Conservation (phyloP, 495 filamentous ascomycete species). For the Terfezia boudieri region DNA sequence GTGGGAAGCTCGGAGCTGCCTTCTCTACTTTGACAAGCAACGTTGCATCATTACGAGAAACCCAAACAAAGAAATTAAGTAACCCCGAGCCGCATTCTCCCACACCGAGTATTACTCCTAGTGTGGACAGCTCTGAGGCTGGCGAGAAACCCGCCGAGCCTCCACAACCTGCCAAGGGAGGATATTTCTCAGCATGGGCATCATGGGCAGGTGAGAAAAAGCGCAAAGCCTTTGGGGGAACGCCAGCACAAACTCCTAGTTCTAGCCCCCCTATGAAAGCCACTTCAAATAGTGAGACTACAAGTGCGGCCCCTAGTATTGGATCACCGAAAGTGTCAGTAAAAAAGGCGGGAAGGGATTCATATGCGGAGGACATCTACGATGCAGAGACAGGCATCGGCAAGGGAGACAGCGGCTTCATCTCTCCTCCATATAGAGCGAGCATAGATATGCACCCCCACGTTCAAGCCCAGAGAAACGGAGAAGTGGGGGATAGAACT, state of each 20-base stretch:
- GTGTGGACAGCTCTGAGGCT: neutral
- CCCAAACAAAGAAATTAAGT: slow-evolving; percentile 6
- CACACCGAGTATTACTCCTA: neutral
- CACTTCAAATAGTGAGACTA: neutral
- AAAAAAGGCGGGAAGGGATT: neutral
- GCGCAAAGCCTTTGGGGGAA: slow-evolving; percentile 34
- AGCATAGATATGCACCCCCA: neutral
- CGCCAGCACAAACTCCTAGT: slow-evolving; percentile 14
- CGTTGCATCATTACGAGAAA: slow-evolving; percentile 47
- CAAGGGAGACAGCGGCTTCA: neutral
- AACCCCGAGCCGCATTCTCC: neutral
- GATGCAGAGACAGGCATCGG: neutral
- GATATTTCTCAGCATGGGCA: slow-evolving; percentile 89
- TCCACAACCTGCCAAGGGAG: slow-evolving; percentile 23
- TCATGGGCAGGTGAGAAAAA: slow-evolving; percentile 80
- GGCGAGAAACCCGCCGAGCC: slow-evolving; percentile 1
- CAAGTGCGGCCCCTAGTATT: neutral
- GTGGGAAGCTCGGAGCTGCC: slow-evolving; percentile 43
- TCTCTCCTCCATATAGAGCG: neutral
- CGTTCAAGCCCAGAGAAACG: neutral
- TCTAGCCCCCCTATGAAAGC: neutral
- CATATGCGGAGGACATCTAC: neutral
- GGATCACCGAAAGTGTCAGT: neutral
- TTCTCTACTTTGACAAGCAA: slow-evolving; percentile 53
- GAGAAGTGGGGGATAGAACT: too few relatives aligned